A percentile compares a stretch with the other conserved stretches of the same genome.
Conservation (phyloP, 2,329 filamentous ascomycete genomes). For the Pseudocercospora eumusae region DNA sequence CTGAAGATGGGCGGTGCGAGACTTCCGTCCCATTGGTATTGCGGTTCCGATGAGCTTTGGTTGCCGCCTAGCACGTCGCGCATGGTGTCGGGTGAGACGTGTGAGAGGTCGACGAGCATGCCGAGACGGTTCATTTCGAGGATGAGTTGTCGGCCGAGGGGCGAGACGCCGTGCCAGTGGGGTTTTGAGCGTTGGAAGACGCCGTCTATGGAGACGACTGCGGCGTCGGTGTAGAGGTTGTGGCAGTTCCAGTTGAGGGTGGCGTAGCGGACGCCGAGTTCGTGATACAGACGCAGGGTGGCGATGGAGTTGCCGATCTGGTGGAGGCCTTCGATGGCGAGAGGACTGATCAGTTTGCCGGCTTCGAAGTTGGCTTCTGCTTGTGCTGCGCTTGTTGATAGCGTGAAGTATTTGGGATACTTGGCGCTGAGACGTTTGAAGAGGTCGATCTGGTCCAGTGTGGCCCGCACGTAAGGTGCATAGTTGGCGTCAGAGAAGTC, state of each 20-base stretch:
- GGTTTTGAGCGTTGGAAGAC: conserved; percentile 51
- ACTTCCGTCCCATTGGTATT: conserved; percentile 66
- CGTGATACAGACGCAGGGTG: conserved; percentile 73
- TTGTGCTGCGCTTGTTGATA: conserved; percentile 58
- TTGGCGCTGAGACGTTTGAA: conserved; percentile 62
- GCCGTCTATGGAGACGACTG: conserved; percentile 59
- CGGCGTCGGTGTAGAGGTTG: conserved; percentile 85
- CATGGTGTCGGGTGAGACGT: conserved; percentile 80
- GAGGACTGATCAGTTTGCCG: conserved; percentile 67
- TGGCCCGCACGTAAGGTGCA: conserved; percentile 64
- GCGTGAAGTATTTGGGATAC: conserved; percentile 71
- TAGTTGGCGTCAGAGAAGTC: conserved; percentile 76
- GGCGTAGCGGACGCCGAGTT: conserved; percentile 79
- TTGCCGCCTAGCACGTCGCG: conserved; percentile 68
- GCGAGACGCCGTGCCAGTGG: conserved; percentile 71
- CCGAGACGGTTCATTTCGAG: conserved; percentile 92
- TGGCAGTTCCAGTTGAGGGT: conserved; percentile 94
- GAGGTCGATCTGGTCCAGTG: conserved; percentile 74
- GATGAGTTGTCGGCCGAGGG: conserved; percentile 67
- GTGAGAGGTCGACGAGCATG: conserved; percentile 88
- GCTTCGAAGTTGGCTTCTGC: conserved; percentile 58
- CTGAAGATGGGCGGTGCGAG: conserved; percentile 83
- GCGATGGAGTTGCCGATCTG: conserved; percentile 85
- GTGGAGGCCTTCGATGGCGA: conserved; percentile 85
- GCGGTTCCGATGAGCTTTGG: conserved; percentile 41